Conservation (phyloP, 176 grass and related monocot species). For the Bothriochloa decipiens region DNA sequence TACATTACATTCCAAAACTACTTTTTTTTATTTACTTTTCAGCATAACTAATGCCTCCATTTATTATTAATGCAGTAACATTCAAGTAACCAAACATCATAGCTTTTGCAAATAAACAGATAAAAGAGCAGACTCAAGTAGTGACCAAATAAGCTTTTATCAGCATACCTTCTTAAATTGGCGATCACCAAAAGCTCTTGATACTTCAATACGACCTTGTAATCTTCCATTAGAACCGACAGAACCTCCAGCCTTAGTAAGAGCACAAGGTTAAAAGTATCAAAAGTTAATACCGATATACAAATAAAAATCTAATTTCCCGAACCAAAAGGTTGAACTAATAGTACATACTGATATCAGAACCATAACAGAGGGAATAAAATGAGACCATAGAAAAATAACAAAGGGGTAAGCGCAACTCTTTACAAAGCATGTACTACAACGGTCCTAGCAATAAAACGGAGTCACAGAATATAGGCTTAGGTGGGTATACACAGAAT, state of each 20-base stretch:
- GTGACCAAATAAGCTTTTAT: slow-evolving; percentile 13
- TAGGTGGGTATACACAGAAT: neutral
- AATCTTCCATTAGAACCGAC: slow-evolving; percentile 88
- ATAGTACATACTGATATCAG: neutral
- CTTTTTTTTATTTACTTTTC: neutral
- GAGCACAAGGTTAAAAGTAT: slow-evolving; percentile 28
- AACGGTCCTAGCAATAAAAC: neutral
- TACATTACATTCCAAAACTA: neutral
- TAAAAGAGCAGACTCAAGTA: neutral
- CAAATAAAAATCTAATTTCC: slow-evolving; percentile 9
- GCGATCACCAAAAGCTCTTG: slow-evolving; percentile 91
- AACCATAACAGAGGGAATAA: neutral
- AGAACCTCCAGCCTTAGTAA: slow-evolving; percentile 77
- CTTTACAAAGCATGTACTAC: neutral
- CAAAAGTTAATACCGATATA: slow-evolving; percentile 1
- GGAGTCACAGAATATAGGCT: neutral
- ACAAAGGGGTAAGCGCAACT: neutral
- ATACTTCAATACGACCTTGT: slow-evolving; percentile 93
- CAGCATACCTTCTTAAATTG: slow-evolving; percentile 91
- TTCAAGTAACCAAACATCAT: neutral
- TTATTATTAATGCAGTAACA: slow-evolving; percentile 12
- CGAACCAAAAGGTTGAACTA: slow-evolving; percentile 13
- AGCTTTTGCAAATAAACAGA: slow-evolving; percentile 30
- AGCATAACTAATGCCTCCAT: neutral
- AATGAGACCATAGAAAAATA: slow-evolving; percentile 15